These are phyloP conservation scores for Endothia cerciana DNA, from an alignment of 2,329 filamentous ascomycete species.

Conservation along the genomic window DNA sequence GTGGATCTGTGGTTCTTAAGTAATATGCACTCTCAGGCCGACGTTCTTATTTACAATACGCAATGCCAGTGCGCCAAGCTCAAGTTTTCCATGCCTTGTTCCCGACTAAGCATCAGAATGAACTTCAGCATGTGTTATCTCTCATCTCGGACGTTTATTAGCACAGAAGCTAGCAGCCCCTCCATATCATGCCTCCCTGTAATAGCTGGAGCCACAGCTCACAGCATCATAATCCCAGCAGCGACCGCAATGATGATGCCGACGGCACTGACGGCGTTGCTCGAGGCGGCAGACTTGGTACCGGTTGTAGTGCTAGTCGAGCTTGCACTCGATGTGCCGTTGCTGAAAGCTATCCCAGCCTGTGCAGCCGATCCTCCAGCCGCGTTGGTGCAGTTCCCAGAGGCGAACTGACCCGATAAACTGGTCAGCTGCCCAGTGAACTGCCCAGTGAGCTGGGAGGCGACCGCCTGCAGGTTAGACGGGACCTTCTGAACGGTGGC, in stretches of 20 bases:
- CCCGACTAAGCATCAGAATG: neutral
- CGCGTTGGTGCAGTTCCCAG: constrained; percentile 38
- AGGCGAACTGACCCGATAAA: constrained; percentile 34
- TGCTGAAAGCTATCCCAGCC: constrained; percentile 20
- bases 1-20: neutral
- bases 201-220: neutral
- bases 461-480: constrained; percentile 35
- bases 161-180: neutral
- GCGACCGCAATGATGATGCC: constrained; percentile 19
- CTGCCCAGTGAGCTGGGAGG: constrained; percentile 33
- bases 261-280: constrained; percentile 13
- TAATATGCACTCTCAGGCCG: neutral
- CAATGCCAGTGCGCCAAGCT: neutral
- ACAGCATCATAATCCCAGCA: constrained; percentile 24
- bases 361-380: constrained; percentile 15
- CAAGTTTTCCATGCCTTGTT: neutral
- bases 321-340: constrained; percentile 11
- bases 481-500: constrained; percentile 38
- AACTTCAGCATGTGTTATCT: neutral
- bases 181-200: neutral
- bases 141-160: neutral
- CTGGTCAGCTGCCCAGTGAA: constrained; percentile 34
- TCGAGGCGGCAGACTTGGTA: constrained; percentile 14
- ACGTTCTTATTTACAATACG: neutral
- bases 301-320: neutral